Evolutionary conservation across 2,329 filamentous ascomycete genomes (phyloP), one percentile per base, ranked within the genome.

Genomic region (Pseudopithomyces maydicus): DNA sequence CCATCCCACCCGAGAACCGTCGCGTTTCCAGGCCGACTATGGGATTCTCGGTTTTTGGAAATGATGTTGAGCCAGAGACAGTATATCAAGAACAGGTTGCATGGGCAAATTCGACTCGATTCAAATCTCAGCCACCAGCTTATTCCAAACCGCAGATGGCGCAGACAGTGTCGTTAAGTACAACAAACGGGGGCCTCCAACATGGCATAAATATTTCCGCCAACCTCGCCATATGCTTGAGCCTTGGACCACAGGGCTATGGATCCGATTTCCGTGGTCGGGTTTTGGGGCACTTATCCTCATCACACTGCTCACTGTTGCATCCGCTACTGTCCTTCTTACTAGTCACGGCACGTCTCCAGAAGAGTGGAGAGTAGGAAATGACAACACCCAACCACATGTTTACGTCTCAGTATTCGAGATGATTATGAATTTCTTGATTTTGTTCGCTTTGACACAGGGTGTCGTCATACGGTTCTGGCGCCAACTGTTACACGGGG

Each of bases 391-490:
- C 7, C 62, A 65, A 47, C 64, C 65, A 3, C 55, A 56, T 29
- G 64, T 68, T 10, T 68, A 68, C 46, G 42, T 70, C 19, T 64
- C 68, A 0, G 36, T 64, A 36, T 55, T 65, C 17, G 62, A 68
- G 36, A 61, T 67, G 54, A 19, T 63, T 36, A 62, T 65, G 52
- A 60, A 60, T 45, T 50, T 65, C 20, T 48, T 68, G n/a, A 61
- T 58, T 15, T 48, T 68, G 8, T 63, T 61, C 43, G 66, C 63
- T 3, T 44, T 70, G 8, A 43, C 41, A 15, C 57, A 69, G 23
- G 68, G 68, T 2, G 38, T 66, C n/a, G 56, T 59, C 5, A 61
- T 68, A 8, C 48, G 54, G 17, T 66, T 65, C 33, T 70, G 67
- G 67, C 55, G 57, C 1, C 56, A 58, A 19, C 19, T 68, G 20